Evolutionary conservation across 2,329 filamentous ascomycete species (phyloP), one percentile per base, ranked within the genome.

Genomic region (Monosporascus cannonballus): DNA sequence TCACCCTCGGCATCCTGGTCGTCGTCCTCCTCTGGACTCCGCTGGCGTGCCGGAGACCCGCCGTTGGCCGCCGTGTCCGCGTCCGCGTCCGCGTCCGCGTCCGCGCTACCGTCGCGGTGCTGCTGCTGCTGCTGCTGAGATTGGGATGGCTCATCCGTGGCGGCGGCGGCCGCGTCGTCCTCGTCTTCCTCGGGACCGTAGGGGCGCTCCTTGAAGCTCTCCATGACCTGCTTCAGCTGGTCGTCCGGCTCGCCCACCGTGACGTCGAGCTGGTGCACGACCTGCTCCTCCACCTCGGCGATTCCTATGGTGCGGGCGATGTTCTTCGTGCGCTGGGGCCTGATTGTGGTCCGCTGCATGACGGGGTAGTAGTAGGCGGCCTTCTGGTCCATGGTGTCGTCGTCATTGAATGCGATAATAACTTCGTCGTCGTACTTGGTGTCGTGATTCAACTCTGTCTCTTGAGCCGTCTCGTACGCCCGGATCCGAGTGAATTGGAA

Each of bases 281-380:
- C 73, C 60, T 77, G 72, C 58, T 77, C 75, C 52, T 78, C 74
- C 50, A 78, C 73, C 37, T 78, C 74, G 30, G 60, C 61, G 27
- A 76, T 65, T 53, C 74, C 77, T 45, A 72, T 71, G 34, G 73
- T 79, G 47, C 79, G 77, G 46, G 80, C 76, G 58, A 85, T 84
- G 63, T 83, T 83, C 73, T 81, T 85, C 55, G 76, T 79, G 53
- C 84, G 77, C 68, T 85, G 83, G 30, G 81, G 82, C 45, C 82
- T 76, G 61, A 87, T 81, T 22, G 76, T 75, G 47, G 77, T 81
- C 51, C 81, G 79, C 67, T 86, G 83, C 70, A 87, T 80, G 56
- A 87, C 76, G 4, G 85, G 85, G 61, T 87, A 87, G 69, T 86
- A 87, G 67, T 84, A 86, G 14, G 78, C 80, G 6, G 77, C 84